Percentiles rank a stretch among this genome's conserved stretches.
Evolutionary conservation across 176 grass and related monocot species (phyloP).

Genomic region (Secale cereale): DNA sequence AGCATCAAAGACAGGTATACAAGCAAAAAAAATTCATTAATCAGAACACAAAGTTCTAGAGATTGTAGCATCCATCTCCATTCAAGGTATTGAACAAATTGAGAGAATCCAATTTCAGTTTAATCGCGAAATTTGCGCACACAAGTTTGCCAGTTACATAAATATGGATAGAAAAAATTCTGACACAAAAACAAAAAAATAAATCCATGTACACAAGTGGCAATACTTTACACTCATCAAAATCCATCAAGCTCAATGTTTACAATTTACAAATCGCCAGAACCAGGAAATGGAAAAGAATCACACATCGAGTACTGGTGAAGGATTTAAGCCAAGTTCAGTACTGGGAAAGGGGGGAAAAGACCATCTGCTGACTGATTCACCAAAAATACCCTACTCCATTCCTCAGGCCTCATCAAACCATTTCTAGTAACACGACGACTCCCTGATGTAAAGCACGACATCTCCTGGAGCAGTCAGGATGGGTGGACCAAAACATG

Average conservation of each 20-base stretch:
- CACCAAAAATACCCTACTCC: background rate
- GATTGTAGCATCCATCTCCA: background rate
- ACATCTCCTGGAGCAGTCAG: background rate
- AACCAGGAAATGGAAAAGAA: slow-evolving; percentile 15
- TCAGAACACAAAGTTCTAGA: background rate
- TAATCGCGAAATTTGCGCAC: background rate
- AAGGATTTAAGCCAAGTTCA: slow-evolving; percentile 22
- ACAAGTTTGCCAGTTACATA: background rate
- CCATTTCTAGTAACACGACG: background rate
- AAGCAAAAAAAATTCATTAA: background rate
- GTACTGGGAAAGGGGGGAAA: background rate
- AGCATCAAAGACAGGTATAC: background rate
- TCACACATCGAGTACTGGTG: slow-evolving; percentile 7
- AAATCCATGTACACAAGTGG: background rate
- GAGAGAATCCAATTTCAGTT: background rate
- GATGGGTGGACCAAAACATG: background rate
- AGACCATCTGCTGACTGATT: slow-evolving; percentile 28
- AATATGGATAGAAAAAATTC: background rate
- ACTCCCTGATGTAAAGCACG: slow-evolving; percentile 10
- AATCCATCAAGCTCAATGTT: slow-evolving; percentile 29
- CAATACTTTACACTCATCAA: slow-evolving; percentile 28
- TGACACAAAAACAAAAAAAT: background rate
- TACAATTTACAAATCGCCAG: slow-evolving; percentile 32
- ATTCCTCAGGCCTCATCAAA: slow-evolving; percentile 6
- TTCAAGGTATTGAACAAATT: background rate